phyloP scores from a whole-genome alignment of 169 alveolate genomes.

The Cryptosporidium canis region DNA sequence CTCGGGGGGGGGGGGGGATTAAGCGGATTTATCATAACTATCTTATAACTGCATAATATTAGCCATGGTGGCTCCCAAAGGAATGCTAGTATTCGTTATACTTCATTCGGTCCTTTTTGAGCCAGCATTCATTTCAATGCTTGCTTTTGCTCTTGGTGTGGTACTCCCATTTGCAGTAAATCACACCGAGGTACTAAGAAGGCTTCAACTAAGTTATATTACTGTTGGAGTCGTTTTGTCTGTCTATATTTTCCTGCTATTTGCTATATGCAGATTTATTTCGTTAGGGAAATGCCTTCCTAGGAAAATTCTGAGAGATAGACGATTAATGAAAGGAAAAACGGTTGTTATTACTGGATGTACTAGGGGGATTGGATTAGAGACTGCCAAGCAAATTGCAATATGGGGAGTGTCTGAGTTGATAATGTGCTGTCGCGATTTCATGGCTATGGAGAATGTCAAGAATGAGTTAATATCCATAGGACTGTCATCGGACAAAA shows the following conservation, averaged over 20 bases:
- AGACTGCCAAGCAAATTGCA: slow-evolving; percentile 78
- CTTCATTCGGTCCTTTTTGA: slow-evolving; percentile 18
- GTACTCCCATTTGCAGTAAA: background rate
- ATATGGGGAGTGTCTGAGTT: slow-evolving; percentile 81
- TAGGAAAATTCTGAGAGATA: background rate
- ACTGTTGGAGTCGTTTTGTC: background rate
- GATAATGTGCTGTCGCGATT: slow-evolving; percentile 78
- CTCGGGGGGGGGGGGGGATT: no score
- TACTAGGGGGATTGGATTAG: slow-evolving; percentile 83
- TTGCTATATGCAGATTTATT: background rate
- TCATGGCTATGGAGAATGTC: slow-evolving; percentile 46
- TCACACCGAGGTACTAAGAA: background rate
- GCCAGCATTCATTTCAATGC: slow-evolving; percentile 34
- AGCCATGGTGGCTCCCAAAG: background rate
- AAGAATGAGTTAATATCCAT: slow-evolving; percentile 14
- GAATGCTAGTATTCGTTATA: background rate
- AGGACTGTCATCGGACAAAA: background rate
- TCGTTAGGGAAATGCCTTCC: slow-evolving; percentile 28
- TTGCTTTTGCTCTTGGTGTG: background rate
- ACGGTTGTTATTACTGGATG: slow-evolving; percentile 80
- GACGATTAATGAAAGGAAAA: slow-evolving; percentile 22
- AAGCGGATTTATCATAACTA: no score
- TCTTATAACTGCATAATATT: background rate
- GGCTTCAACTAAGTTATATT: background rate
- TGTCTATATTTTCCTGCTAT: background rate